Base-by-base conservation (phyloP, 1,139 yeast genomes). In the Suhomyces bokatorum region DNA sequence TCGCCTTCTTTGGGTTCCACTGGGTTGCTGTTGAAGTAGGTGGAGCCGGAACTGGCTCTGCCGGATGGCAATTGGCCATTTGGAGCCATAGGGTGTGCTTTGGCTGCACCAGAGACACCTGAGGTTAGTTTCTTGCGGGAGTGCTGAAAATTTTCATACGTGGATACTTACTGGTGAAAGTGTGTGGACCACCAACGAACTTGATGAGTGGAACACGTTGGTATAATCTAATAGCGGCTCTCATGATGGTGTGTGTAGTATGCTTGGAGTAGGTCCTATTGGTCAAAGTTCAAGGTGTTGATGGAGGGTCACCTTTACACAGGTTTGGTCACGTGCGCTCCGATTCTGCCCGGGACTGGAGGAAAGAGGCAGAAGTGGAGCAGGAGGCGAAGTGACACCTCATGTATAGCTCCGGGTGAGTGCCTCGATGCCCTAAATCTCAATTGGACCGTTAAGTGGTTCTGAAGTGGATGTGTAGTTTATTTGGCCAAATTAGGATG, bases 141-240 rank as follows among this genome's bases (percentile, higher is more conserved):
- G 32, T 11, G 27, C 26, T 3, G 15, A 17, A 27, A 33, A 6
- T 34, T 24, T 20, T 22, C 20, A 38, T 13, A 4, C 10, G 12
- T 12, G 26, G 15, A 12, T 22, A 32, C 47, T 27, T 63, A 74
- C 73, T 47, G 76, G 77, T 57, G 72, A 72, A 53, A 73, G 76
- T 74, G 80, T 59, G 84, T 16, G 79, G 69, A 5, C 80, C 79
- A 8, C 88, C 88, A 30, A 82, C 78, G 56, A 83, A 83, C 60
- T 79, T 82, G 57, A 83, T 83, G 57, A 77, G 69, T 8, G 85
- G 87, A 24, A 70, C 72, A 59, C 78, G 69, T 48, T 70, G 69
- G 46, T 70, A 62, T 51, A 73, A 60, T 47, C 65, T 56, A 34
- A 57, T 51, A 22, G 69, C 54, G 37, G 59, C 58, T 58, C 59